Conservation (phyloP, 2,329 filamentous ascomycete genomes). For the Fusarium sp. region DNA sequence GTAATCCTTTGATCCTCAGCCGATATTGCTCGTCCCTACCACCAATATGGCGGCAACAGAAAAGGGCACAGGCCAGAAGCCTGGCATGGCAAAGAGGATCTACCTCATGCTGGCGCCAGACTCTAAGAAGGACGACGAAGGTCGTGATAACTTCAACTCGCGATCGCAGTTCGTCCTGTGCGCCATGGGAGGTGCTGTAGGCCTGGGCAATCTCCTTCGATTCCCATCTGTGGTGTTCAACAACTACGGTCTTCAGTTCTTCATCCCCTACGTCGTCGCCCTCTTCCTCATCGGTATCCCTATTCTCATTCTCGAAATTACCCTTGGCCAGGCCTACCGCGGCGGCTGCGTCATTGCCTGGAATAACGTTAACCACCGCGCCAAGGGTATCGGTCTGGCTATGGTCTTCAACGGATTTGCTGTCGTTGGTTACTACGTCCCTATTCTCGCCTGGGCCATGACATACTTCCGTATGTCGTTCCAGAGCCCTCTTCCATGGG, state of each 20-base stretch:
- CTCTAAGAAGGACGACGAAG: conserved; percentile 44
- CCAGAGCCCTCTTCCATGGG: conserved; percentile 65
- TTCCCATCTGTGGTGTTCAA: conserved; percentile 69
- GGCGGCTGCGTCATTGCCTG: conserved; percentile 64
- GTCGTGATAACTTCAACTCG: conserved; percentile 47
- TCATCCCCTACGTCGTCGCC: conserved; percentile 66
- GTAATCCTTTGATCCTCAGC: neutral
- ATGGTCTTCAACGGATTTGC: conserved; percentile 64
- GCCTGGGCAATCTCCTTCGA: conserved; percentile 66
- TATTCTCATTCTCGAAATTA: conserved; percentile 66
- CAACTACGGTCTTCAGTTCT: conserved; percentile 68
- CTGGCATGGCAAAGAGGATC: conserved; percentile 35
- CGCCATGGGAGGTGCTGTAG: conserved; percentile 63
- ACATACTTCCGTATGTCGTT: conserved; percentile 67
- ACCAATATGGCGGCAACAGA: conserved; percentile 36
- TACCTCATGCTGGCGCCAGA: conserved; percentile 40
- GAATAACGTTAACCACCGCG: conserved; percentile 61
- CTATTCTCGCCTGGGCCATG: conserved; percentile 68
- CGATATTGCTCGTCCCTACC: neutral
- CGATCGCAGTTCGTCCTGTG: conserved; percentile 47
- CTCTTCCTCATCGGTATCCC: conserved; percentile 62
- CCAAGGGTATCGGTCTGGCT: conserved; percentile 65
- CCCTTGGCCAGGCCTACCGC: conserved; percentile 74
- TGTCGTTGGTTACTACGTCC: conserved; percentile 66
- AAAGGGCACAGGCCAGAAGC: conserved; percentile 26